A percentile compares a stretch with the other conserved stretches of the same genome.
Conservation (phyloP, 108 stramenopile species). For the Cyclotella choctawhatcheeana region DNA sequence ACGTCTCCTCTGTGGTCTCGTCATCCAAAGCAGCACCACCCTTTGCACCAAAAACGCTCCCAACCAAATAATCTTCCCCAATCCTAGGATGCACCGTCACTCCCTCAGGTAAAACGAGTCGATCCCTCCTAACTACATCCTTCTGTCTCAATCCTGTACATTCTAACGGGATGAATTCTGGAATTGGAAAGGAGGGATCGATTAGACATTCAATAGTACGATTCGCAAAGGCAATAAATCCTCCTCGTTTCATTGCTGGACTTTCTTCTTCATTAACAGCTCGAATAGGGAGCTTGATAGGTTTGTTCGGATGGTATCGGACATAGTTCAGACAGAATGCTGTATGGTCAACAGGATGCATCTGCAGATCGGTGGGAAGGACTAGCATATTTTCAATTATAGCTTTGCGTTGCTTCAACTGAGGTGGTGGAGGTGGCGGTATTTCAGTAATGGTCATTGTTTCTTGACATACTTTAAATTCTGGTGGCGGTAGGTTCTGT, state of each 20-base stretch:
- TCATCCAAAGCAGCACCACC: constrained; percentile 28
- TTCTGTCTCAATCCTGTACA: constrained; percentile 75
- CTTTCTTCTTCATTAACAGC: constrained; percentile 79
- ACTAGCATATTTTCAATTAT: constrained; percentile 48
- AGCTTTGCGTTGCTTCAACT: neutral
- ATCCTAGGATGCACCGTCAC: constrained; percentile 58
- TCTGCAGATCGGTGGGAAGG: constrained; percentile 66
- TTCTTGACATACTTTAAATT: constrained; percentile 23
- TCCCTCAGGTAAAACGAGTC: constrained; percentile 78
- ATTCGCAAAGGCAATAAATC: constrained; percentile 76
- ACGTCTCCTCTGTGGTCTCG: constrained; percentile 20
- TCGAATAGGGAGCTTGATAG: constrained; percentile 70
- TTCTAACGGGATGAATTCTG: constrained; percentile 77
- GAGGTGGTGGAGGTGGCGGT: neutral
- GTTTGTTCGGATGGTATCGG: constrained; percentile 76
- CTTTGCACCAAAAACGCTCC: constrained; percentile 70
- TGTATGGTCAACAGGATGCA: constrained; percentile 76
- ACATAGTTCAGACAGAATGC: constrained; percentile 81
- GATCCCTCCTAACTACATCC: constrained; percentile 74
- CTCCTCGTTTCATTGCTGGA: constrained; percentile 82
- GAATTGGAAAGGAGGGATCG: constrained; percentile 70
- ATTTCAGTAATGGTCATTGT: constrained; percentile 23
- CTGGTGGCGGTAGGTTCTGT: constrained; percentile 5
- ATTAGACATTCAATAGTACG: constrained; percentile 71
- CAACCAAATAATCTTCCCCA: constrained; percentile 53